phyloP scores from a whole-genome alignment of 2,329 filamentous ascomycete species.

The Cytospora paraplurivora region DNA sequence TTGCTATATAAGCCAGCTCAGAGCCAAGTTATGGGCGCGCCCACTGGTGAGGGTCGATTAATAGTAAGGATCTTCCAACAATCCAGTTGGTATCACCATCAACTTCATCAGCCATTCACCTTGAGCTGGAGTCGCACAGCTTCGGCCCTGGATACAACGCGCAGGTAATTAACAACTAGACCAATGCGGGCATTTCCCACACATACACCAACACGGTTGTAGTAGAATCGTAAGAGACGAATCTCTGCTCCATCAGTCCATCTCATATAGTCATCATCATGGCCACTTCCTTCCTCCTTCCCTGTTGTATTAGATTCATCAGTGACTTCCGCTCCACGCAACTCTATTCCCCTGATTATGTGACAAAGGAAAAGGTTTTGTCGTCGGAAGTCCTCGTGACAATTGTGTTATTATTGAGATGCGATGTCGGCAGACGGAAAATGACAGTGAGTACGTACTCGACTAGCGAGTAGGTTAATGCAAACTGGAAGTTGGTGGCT shows the following conservation, averaged over 20 bases:
- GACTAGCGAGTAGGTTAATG: neutral
- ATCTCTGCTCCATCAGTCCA: slow-evolving; percentile 28
- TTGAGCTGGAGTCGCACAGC: slow-evolving; percentile 5
- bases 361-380: slow-evolving; percentile 32
- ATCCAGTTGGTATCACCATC: slow-evolving; percentile 30
- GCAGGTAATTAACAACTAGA: slow-evolving; percentile 27
- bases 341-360: slow-evolving; percentile 25
- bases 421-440: slow-evolving; percentile 31
- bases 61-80: slow-evolving; percentile 27
- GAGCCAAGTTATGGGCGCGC: slow-evolving; percentile 34
- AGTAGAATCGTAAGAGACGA: slow-evolving; percentile 18
- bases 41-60: slow-evolving; percentile 32
- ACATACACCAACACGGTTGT: slow-evolving; percentile 17
- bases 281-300: neutral
- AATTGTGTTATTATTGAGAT: slow-evolving; percentile 26
- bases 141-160: slow-evolving; percentile 30
- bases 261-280: slow-evolving; percentile 12
- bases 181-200: slow-evolving; percentile 30
- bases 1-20: slow-evolving; percentile 29
- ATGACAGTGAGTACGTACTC: slow-evolving; percentile 20
- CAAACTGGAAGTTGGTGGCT: slow-evolving; percentile 25
- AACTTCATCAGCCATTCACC: slow-evolving; percentile 36
- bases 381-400: slow-evolving; percentile 19
- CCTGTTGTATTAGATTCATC: neutral
- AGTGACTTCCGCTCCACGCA: slow-evolving; percentile 22